Evolutionary conservation across 2,329 filamentous ascomycete species (phyloP).

Genomic region (Paramyrothecium sp.): DNA sequence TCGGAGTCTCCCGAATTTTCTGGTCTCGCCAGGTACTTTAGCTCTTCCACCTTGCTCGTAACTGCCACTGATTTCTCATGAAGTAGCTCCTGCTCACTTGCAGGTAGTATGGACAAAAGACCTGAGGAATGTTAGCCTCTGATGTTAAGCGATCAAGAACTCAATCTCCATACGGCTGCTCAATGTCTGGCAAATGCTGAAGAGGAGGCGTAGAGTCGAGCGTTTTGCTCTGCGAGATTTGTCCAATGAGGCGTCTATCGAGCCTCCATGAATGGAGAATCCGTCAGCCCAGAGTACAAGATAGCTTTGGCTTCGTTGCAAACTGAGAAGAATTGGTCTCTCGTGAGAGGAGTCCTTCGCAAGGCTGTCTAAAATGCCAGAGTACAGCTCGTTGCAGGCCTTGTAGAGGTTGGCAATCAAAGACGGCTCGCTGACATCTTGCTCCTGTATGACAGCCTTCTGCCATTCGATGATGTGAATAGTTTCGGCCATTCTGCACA

Average conservation of each 20-base stretch:
- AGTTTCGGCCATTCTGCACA: neutral
- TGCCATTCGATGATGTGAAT: neutral
- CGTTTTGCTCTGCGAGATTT: neutral
- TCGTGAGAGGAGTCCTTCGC: neutral
- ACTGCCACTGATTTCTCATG: neutral
- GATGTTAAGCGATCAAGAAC: too few species aligned
- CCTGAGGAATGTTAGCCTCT: neutral
- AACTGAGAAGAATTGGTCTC: neutral
- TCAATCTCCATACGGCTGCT: neutral
- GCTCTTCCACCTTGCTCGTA: neutral
- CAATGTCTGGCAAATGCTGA: neutral
- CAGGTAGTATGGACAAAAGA: neutral
- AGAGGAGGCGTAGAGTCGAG: neutral
- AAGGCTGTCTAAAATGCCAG: neutral
- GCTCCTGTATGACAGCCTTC: neutral
- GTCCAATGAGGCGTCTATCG: neutral
- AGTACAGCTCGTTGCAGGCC: neutral
- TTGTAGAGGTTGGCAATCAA: neutral
- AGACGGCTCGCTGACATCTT: neutral
- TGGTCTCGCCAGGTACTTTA: neutral
- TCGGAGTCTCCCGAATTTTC: neutral
- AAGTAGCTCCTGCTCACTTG: neutral
- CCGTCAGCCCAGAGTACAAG: constrained; percentile 1
- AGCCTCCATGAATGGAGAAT: neutral
- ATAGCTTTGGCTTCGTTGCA: constrained; percentile 1